These are phyloP conservation scores for Chalara sp. DNA, from an alignment of 2,329 filamentous ascomycete genomes.

Conservation along the genomic window DNA sequence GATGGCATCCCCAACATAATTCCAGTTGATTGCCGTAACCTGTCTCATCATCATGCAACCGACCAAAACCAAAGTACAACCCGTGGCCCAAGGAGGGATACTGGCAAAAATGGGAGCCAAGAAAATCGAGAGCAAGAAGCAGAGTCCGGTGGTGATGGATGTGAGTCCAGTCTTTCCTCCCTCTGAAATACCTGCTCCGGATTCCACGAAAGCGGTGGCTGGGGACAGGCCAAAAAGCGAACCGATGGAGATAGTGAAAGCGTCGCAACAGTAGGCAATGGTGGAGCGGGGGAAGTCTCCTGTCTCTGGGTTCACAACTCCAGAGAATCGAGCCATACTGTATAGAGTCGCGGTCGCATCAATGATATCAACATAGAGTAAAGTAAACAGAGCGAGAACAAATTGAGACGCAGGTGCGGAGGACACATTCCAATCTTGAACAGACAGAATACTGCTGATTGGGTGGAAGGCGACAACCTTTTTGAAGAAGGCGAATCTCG, in stretches of 20 bases:
- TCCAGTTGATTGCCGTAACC: constrained; percentile 70
- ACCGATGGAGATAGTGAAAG: constrained; percentile 64
- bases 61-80: constrained; percentile 65
- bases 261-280: constrained; percentile 69
- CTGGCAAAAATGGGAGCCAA: constrained; percentile 72
- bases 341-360: constrained; percentile 73
- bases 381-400: constrained; percentile 65
- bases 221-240: constrained; percentile 64
- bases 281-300: constrained; percentile 85
- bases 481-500: constrained; percentile 65
- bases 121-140: constrained; percentile 66
- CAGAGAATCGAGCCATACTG: constrained; percentile 71
- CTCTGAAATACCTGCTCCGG: constrained; percentile 68
- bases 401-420: constrained; percentile 48
- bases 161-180: constrained; percentile 69
- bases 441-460: constrained; percentile 54
- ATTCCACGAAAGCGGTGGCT: constrained; percentile 70
- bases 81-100: constrained; percentile 72
- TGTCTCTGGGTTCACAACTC: constrained; percentile 54
- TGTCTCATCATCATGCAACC: constrained; percentile 74
- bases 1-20: constrained; percentile 67
- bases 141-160: constrained; percentile 60
- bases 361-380: constrained; percentile 74
- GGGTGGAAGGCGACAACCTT: constrained; percentile 67
- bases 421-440: constrained; percentile 58